These are phyloP conservation scores for Hypoxylon trugodes DNA, from an alignment of 495 filamentous ascomycete species.

Conservation along the genomic window DNA sequence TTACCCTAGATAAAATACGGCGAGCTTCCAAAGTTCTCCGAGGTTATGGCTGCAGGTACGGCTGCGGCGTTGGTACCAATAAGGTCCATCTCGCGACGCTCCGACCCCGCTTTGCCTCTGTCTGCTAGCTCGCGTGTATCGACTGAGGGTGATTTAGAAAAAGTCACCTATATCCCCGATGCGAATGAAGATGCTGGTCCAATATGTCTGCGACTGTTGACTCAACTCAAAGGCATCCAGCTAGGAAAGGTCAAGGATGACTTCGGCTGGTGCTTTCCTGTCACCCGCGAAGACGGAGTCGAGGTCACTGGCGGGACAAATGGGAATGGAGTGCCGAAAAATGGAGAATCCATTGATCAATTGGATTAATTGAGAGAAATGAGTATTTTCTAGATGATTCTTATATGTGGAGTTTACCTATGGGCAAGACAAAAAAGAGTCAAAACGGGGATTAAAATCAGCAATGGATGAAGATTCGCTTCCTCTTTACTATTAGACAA, in stretches of 20 bases:
- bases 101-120: slow-evolving; percentile 50
- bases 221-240: slow-evolving; percentile 86
- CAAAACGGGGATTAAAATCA: slow-evolving; percentile 22
- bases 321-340: slow-evolving; percentile 13
- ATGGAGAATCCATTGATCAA: slow-evolving; percentile 49
- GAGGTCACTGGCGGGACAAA: slow-evolving; percentile 43
- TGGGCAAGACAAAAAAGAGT: slow-evolving; percentile 6
- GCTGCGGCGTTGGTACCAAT: slow-evolving; percentile 93
- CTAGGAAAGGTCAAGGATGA: slow-evolving; percentile 76
- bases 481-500: slow-evolving; percentile 13
- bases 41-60: slow-evolving; percentile 92
- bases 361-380: slow-evolving; percentile 42
- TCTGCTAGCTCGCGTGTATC: slow-evolving; percentile 46
- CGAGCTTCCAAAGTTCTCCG: slow-evolving; percentile 79
- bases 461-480: slow-evolving; percentile 19
- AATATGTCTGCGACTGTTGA: slow-evolving; percentile 71
- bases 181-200: slow-evolving; percentile 73
- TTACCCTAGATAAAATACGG: slow-evolving; percentile 71
- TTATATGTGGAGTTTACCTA: background rate
- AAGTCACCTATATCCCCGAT: slow-evolving; percentile 69
- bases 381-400: too few species aligned
- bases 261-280: slow-evolving; percentile 75
- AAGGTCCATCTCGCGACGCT: slow-evolving; percentile 78
- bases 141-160: slow-evolving; percentile 59
- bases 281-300: slow-evolving; percentile 58